These are phyloP conservation scores for Lotmaria passim DNA, from an alignment of 208 protist genomes.

Conservation along the genomic window DNA sequence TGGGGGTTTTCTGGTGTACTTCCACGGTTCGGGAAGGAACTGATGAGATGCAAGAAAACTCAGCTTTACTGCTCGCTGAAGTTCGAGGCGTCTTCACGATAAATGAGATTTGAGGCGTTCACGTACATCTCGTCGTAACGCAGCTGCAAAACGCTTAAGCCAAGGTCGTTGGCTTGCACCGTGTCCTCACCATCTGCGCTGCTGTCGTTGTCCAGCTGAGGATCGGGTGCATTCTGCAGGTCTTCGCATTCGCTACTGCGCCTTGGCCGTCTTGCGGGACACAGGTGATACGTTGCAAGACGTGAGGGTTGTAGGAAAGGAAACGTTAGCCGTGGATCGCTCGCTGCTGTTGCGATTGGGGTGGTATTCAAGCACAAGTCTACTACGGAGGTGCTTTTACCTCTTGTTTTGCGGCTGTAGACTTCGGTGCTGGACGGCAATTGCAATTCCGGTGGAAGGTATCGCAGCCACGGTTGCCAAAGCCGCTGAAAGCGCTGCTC, in stretches of 20 bases:
- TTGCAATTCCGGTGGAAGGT: slow-evolving; percentile 11
- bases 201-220: not conserved
- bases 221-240: not conserved
- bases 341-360: not conserved
- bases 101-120: slow-evolving; percentile 21
- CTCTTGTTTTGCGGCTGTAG: not conserved
- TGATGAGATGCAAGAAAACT: no score
- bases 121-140: slow-evolving; percentile 15
- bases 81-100: no score
- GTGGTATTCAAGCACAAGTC: no score
- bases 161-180: slow-evolving; percentile 13
- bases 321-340: not conserved
- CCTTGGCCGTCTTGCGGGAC: not conserved
- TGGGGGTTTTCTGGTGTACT: no score
- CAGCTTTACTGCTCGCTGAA: no score
- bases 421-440: not conserved
- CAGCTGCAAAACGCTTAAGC: slow-evolving; percentile 6
- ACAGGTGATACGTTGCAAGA: not conserved
- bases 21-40: no score
- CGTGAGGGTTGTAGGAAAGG: slow-evolving; percentile 2
- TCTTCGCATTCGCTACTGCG: not conserved
- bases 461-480: slow-evolving; percentile 24
- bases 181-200: not conserved
- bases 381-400: no score
- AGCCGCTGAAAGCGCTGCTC: not conserved